Base-by-base conservation (phyloP, 768 basidiomycete species). In the Myochromella boudieri region DNA sequence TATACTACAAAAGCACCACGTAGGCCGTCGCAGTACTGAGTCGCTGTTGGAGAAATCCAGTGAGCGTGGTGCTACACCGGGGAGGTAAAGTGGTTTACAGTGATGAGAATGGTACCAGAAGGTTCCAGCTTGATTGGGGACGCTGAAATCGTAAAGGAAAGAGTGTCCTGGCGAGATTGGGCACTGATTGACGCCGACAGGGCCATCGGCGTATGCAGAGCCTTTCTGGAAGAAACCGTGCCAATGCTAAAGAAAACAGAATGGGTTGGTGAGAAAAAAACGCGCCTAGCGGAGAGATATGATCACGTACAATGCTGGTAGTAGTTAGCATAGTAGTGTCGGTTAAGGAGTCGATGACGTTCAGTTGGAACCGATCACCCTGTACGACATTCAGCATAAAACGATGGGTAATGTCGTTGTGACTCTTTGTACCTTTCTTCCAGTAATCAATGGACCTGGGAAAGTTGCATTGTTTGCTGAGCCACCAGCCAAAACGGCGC, bases 1-100 rank as follows among this genome's bases (percentile, higher is more conserved):
- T 71, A 68, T 3, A 74, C 51, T 17, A 70, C 57, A 10, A 71
- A 37, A 3, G 61, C 55, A 3, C 70, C 70, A 29, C 70, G 59
- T 17, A 70, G 55, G 0, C 72, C 71, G 56, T 73, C 72, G 42
- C 71, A 80, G 45, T 78, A 78, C 52, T 79, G 78, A 2, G 68
- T 68, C 10, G 63, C 62, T 55, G 17, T 58, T 59, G 36, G 62
- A 64, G 65, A 62, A 63, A 24, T 53, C 52, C 29, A 38, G 42
- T 15, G n/a, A 3, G 12, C 4, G 6, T 46, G 10, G 17, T 2
- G 15, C 3, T 33, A 1, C 20, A 21, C 24, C 17, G 7, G 11
- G 37, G 41, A 52, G 69, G 9, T 3, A 69, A 5, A 38, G 37
- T 15, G 14, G 34, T 39, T 17, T 21, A 56, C 57, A 44, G 1